These are phyloP conservation scores for Scutellaria minor DNA, from an alignment of 257 asterid species.

Conservation along the genomic window DNA sequence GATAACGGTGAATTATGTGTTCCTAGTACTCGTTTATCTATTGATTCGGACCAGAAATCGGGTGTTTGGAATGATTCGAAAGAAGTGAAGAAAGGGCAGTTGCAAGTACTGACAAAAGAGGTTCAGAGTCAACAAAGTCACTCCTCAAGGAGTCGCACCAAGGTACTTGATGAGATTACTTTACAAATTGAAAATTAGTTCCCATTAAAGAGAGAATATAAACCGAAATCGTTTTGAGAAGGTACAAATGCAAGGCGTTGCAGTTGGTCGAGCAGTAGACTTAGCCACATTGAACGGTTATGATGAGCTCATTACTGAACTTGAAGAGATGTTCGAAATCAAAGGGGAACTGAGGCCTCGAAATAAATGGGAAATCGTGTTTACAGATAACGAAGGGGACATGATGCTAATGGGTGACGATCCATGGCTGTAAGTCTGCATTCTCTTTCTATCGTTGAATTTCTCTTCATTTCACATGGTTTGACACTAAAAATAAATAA, in stretches of 20 bases:
- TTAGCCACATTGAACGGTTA: slow-evolving; percentile 73
- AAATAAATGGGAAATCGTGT: slow-evolving; percentile 82
- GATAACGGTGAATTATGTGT: slow-evolving; percentile 43
- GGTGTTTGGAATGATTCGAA: slow-evolving; percentile 58
- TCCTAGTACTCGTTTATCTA: slow-evolving; percentile 44
- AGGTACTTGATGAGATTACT: slow-evolving; percentile 51
- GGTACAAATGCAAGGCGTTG: slow-evolving; percentile 99
- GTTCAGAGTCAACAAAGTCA: slow-evolving; percentile 59
- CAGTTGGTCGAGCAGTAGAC: slow-evolving; percentile 95
- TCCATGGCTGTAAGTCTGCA: slow-evolving; percentile 92
- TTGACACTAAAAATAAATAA: not conserved
- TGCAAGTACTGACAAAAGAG: slow-evolving; percentile 56
- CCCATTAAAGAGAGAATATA: slow-evolving; percentile 20
- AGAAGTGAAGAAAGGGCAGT: slow-evolving; percentile 51
- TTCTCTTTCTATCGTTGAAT: not conserved
- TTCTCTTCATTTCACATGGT: not conserved
- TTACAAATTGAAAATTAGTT: not conserved
- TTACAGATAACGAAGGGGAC: slow-evolving; percentile 94
- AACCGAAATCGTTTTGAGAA: slow-evolving; percentile 34
- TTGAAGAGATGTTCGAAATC: slow-evolving; percentile 86
- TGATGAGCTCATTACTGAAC: slow-evolving; percentile 69
- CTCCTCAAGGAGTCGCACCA: slow-evolving; percentile 88
- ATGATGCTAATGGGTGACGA: slow-evolving; percentile 96
- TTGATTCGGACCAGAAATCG: slow-evolving; percentile 73
- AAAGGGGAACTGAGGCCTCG: slow-evolving; percentile 75